These are phyloP conservation scores for Citrus mangshanensis DNA, from an alignment of 345 rosid species.

Conservation along the genomic window DNA sequence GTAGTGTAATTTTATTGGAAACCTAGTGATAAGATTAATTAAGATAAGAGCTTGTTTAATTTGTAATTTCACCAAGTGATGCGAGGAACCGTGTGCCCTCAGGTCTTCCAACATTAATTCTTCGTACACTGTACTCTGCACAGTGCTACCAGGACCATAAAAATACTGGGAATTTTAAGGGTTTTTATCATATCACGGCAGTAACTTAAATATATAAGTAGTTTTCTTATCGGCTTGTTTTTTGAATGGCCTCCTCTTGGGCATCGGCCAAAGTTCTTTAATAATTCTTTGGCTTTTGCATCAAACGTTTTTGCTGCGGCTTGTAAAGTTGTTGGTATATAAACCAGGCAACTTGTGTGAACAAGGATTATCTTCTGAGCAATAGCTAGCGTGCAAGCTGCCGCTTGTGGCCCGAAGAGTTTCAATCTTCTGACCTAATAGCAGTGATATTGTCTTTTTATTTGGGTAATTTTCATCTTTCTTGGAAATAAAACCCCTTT, in stretches of 20 bases:
- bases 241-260: background rate
- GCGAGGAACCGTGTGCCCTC: slow-evolving; percentile 16
- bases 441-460: background rate
- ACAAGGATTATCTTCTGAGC: background rate
- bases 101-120: slow-evolving; percentile 3
- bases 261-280: background rate
- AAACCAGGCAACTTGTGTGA: too few relatives aligned
- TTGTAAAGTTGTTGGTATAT: too few relatives aligned
- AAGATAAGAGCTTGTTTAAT: too few relatives aligned
- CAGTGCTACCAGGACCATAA: background rate
- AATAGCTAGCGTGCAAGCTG: background rate
- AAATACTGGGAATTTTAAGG: background rate
- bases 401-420: background rate
- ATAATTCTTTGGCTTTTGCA: slow-evolving; percentile 16
- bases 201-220: too few relatives aligned
- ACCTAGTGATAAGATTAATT: background rate
- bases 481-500: background rate
- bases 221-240: too few relatives aligned
- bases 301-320: background rate
- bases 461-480: background rate
- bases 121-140: background rate
- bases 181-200: too few relatives aligned
- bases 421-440: background rate
- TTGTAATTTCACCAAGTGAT: background rate
- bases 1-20: background rate